Evolutionary conservation across 257 asterid species (phyloP).

Genomic region (Eucommia ulmoides): DNA sequence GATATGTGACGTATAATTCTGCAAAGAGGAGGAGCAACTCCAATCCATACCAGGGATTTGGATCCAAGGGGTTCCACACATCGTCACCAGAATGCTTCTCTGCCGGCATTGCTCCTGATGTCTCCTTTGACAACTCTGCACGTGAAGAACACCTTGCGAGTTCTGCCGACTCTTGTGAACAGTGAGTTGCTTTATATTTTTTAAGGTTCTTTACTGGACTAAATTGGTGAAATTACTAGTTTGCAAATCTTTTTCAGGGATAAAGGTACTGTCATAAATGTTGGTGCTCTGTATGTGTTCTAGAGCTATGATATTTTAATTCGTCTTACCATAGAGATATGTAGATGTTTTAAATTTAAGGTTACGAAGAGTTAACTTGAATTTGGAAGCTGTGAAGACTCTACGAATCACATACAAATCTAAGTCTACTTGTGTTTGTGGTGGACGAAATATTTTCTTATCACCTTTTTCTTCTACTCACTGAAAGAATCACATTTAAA

Average conservation of each 20-base stretch:
- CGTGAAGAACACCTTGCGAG: conserved; percentile 31
- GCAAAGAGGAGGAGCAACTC: conserved; percentile 35
- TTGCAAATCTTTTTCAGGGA: neutral
- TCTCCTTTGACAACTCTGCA: conserved; percentile 43
- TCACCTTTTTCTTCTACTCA: no score
- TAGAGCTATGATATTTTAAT: no score
- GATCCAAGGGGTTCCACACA: conserved; percentile 31
- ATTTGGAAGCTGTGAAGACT: no score
- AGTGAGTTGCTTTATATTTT: conserved; percentile 36
- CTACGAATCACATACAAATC: no score
- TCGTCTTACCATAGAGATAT: no score
- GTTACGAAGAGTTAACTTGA: no score
- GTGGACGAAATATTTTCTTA: no score
- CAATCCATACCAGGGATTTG: conserved; percentile 35
- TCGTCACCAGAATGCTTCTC: conserved; percentile 44
- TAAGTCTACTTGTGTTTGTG: no score
- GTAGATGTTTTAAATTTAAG: no score
- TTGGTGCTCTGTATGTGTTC: no score
- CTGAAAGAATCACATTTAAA: no score
- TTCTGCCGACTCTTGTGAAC: conserved; percentile 40
- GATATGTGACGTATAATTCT: conserved; percentile 54
- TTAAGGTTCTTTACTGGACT: neutral
- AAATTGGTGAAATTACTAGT: neutral
- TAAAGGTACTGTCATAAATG: no score
- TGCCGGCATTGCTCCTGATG: conserved; percentile 55